phyloP scores from a whole-genome alignment of 148 eudicot species.

The Pharnaceum exiguum region DNA sequence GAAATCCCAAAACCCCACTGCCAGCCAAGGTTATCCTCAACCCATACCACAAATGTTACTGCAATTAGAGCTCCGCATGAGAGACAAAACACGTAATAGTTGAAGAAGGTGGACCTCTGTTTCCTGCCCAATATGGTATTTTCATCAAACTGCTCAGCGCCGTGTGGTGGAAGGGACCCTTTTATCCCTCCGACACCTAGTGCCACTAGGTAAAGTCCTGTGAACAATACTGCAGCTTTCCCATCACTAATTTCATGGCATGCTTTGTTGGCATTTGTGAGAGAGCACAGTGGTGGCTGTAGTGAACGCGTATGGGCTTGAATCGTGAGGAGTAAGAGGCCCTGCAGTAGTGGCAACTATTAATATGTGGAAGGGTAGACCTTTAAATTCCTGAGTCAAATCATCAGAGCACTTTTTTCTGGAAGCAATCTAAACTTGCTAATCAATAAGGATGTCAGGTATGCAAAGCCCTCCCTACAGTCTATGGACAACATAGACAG shows the following conservation, averaged over 20 bases:
- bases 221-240: constrained; percentile 46
- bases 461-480: too few relatives aligned
- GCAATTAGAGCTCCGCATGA: constrained; percentile 83
- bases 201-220: constrained; percentile 76
- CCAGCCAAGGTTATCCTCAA: constrained; percentile 91
- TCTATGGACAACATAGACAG: too few relatives aligned
- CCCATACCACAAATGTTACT: constrained; percentile 84
- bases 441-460: too few relatives aligned
- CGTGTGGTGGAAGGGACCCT: constrained; percentile 86
- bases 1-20: constrained; percentile 71
- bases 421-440: too few relatives aligned
- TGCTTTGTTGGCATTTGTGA: constrained; percentile 21
- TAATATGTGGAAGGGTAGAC: too few relatives aligned
- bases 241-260: constrained; percentile 38
- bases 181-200: constrained; percentile 94
- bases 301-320: constrained; percentile 55
- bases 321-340: constrained; percentile 66
- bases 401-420: too few relatives aligned
- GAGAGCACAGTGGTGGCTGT: constrained; percentile 38
- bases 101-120: constrained; percentile 71
- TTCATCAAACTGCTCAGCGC: constrained; percentile 91
- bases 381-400: too few relatives aligned
- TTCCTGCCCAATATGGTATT: constrained; percentile 51
- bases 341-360: constrained; percentile 45
- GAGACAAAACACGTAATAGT: constrained; percentile 75